A percentile compares a stretch with the other conserved stretches of the same genome.
Evolutionary conservation across 2,329 filamentous ascomycete genomes (phyloP).

Genomic region (Hypocreales sp.): DNA sequence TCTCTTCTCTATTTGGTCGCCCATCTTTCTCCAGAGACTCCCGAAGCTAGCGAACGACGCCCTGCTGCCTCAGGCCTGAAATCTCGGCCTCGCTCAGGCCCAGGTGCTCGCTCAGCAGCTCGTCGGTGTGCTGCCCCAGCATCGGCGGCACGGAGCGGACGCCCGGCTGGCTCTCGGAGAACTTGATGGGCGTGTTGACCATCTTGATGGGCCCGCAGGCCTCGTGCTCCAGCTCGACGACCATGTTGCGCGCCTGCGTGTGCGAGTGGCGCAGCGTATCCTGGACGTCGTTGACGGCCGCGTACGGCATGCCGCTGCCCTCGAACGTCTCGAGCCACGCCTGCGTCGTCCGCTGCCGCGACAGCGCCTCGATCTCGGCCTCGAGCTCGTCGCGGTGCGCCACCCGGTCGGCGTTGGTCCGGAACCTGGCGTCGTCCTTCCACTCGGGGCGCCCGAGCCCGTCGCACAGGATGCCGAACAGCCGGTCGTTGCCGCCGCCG

Average conservation of each 20-base stretch:
- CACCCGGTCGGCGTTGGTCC: constrained; percentile 46
- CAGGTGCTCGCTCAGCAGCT: constrained; percentile 51
- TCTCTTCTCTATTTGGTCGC: no score
- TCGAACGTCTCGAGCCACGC: constrained; percentile 82
- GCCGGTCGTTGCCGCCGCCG: constrained; percentile 56
- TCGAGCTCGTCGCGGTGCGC: constrained; percentile 66
- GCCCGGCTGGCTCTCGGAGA: constrained; percentile 64
- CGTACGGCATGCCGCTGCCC: constrained; percentile 82
- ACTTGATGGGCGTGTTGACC: constrained; percentile 91
- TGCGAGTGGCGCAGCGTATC: constrained; percentile 72
- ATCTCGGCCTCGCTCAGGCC: constrained; percentile 46
- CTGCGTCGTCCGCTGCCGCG: constrained; percentile 60
- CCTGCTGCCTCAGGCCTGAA: constrained; percentile 42
- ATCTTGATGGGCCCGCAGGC: constrained; percentile 75
- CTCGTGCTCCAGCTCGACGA: constrained; percentile 71
- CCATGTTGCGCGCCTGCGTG: constrained; percentile 74
- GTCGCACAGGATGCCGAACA: constrained; percentile 50
- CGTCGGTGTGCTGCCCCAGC: constrained; percentile 74
- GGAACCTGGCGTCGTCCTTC: constrained; percentile 42
- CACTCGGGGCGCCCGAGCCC: constrained; percentile 42
- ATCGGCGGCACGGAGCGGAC: constrained; percentile 69
- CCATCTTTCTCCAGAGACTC: no score
- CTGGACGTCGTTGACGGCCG: constrained; percentile 87
- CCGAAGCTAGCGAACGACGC: constrained; percentile 45
- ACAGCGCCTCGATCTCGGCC: constrained; percentile 59